Evolutionary conservation across 306 rosid genomes (phyloP).

Genomic region (Cucumis cinereus): DNA sequence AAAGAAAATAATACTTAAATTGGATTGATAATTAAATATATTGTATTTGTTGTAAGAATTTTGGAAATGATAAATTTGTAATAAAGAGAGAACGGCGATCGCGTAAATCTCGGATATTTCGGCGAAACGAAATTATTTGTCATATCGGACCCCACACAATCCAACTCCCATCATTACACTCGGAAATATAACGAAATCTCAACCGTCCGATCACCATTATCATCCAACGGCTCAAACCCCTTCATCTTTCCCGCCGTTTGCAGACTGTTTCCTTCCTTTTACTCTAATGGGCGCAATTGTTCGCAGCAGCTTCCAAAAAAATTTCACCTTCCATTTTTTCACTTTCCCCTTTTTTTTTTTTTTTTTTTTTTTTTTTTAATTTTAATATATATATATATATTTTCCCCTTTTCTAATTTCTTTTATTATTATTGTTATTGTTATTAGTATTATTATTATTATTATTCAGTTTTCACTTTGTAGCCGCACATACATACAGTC

Average conservation of each 20-base stretch:
- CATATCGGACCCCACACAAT: constrained; percentile 11
- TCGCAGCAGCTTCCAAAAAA: not conserved
- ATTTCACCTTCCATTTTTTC: constrained; percentile 5
- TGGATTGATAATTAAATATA: not conserved
- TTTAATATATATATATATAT: no score
- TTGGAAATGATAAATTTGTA: not conserved
- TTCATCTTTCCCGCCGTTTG: constrained; percentile 10
- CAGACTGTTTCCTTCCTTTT: not conserved
- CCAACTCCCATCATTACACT: not conserved
- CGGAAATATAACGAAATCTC: not conserved
- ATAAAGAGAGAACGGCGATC: constrained; percentile 4
- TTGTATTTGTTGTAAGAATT: not conserved
- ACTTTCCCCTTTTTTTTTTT: not conserved
- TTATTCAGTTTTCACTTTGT: not conserved
- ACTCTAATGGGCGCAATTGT: constrained; percentile 4
- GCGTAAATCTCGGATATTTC: constrained; percentile 10
- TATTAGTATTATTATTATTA: not conserved
- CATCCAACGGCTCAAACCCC: not conserved
- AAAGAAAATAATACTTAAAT: no score
- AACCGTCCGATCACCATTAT: not conserved
- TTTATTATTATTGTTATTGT: not conserved
- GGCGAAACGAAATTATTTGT: constrained; percentile 7
- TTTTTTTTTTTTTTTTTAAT: not conserved
- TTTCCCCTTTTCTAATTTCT: fast-evolving
- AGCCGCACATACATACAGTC: constrained; percentile 1